These are phyloP conservation scores for Verticillium isaacii DNA, from an alignment of 2,329 filamentous ascomycete species.

Conservation along the genomic window DNA sequence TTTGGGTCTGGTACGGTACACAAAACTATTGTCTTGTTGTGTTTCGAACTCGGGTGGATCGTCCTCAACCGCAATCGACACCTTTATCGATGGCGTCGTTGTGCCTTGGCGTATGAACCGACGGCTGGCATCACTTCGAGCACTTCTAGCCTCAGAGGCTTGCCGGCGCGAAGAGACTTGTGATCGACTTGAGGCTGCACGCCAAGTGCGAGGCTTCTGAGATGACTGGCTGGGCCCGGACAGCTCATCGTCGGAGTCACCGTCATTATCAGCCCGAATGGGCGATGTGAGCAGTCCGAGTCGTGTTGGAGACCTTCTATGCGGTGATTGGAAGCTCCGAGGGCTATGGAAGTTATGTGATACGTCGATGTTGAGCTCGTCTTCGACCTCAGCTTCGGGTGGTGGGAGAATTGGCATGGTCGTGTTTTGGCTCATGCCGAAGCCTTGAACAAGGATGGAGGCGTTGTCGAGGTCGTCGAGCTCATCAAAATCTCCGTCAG, in stretches of 20 bases:
- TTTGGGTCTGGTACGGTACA: conserved; percentile 18
- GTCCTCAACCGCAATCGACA: neutral
- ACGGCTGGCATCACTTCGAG: neutral
- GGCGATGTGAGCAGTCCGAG: neutral
- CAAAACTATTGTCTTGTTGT: conserved; percentile 27
- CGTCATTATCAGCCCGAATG: neutral
- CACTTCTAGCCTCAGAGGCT: conserved; percentile 6
- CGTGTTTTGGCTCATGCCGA: neutral
- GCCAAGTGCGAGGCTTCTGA: conserved; percentile 7
- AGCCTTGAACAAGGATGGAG: neutral
- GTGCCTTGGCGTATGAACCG: neutral
- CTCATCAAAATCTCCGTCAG: neutral
- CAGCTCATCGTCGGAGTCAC: conserved; percentile 1
- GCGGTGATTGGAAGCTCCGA: neutral
- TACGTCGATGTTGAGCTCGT: neutral
- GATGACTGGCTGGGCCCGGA: neutral
- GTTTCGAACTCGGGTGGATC: conserved; percentile 13
- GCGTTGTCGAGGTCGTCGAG: neutral
- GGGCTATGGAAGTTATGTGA: neutral
- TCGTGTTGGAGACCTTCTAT: neutral
- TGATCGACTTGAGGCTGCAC: conserved; percentile 12
- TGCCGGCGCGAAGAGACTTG: conserved; percentile 20
- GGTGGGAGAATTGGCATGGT: neutral
- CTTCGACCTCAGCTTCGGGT: neutral
- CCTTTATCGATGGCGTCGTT: neutral